Evolutionary conservation across 768 basidiomycete species (phyloP).

Genomic region (Psilocybe tampanensis): DNA sequence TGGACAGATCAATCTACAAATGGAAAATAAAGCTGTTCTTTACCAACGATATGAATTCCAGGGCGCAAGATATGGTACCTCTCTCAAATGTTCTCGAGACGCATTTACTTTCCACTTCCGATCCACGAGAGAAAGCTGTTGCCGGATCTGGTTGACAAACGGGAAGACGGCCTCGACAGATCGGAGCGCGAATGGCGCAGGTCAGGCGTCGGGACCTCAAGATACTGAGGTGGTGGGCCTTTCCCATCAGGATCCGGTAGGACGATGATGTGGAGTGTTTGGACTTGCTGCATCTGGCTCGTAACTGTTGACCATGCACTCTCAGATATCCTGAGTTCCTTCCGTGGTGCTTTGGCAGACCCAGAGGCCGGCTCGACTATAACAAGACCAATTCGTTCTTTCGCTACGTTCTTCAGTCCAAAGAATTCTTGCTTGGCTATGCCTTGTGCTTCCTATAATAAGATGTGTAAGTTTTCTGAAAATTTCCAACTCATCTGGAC

Average conservation of each 20-base stretch:
- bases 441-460: constrained; percentile 47
- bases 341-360: constrained; percentile 18
- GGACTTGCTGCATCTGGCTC: constrained; percentile 42
- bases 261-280: constrained; percentile 48
- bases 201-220: constrained; percentile 32
- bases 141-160: not conserved
- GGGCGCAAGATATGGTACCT: too few relatives aligned
- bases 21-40: too few relatives aligned
- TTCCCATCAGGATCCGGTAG: constrained; percentile 33
- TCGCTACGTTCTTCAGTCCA: constrained; percentile 37
- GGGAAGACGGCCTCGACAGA: not conserved
- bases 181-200: not conserved
- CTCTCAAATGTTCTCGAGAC: not conserved
- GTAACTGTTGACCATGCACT: constrained; percentile 49
- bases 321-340: constrained; percentile 49
- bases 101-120: constrained; percentile 12
- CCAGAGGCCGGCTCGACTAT: constrained; percentile 33
- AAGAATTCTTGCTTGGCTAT: constrained; percentile 53
- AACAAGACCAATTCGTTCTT: constrained; percentile 48
- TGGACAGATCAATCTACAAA: too few relatives aligned
- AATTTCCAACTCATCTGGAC: not conserved
- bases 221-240: constrained; percentile 43
- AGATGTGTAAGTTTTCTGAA: not conserved
- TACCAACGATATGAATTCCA: too few relatives aligned
- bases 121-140: constrained; percentile 20